Evolutionary conservation across 371 early-diverging fungal genomes (phyloP).

Genomic region (Nosema muscidifuracis): DNA sequence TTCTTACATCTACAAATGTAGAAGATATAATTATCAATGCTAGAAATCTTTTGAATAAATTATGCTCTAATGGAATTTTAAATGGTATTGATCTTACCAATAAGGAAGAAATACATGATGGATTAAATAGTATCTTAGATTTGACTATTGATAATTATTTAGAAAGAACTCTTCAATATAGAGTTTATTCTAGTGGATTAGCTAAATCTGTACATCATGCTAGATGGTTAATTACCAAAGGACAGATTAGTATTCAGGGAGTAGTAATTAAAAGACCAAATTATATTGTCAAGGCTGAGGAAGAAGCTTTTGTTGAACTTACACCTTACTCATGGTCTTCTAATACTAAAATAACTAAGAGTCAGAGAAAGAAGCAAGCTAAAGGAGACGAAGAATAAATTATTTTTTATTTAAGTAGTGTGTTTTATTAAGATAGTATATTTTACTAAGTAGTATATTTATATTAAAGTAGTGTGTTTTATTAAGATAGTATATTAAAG

Average conservation of each 20-base stretch:
- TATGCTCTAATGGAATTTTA: slow-evolving; percentile 92
- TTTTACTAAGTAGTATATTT: too few species aligned
- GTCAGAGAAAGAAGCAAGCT: slow-evolving; percentile 27
- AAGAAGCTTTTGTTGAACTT: slow-evolving; percentile 60
- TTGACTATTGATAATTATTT: slow-evolving; percentile 94
- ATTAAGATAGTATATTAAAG: too few species aligned
- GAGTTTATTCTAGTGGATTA: slow-evolving; percentile 93
- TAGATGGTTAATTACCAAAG: slow-evolving; percentile 82
- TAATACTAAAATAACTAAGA: slow-evolving; percentile 16
- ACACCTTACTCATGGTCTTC: slow-evolving; percentile 16
- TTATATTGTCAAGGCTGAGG: slow-evolving; percentile 56
- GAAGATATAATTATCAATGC: slow-evolving; percentile 95
- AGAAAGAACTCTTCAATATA: slow-evolving; percentile 97
- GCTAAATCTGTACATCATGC: slow-evolving; percentile 99
- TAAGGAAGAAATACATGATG: slow-evolving; percentile 74
- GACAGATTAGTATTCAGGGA: slow-evolving; percentile 61
- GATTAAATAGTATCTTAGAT: slow-evolving; percentile 95
- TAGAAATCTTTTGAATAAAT: slow-evolving; percentile 91
- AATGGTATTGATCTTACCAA: slow-evolving; percentile 64
- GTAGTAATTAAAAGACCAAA: slow-evolving; percentile 60
- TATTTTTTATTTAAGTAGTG: too few species aligned
- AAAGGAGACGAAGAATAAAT: slow-evolving; percentile 26
- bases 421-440: too few species aligned
- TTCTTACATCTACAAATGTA: slow-evolving; percentile 89
- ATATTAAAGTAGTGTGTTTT: too few species aligned